phyloP scores from a whole-genome alignment of 176 grass and related monocot species.

The Pontederia crassipes region DNA sequence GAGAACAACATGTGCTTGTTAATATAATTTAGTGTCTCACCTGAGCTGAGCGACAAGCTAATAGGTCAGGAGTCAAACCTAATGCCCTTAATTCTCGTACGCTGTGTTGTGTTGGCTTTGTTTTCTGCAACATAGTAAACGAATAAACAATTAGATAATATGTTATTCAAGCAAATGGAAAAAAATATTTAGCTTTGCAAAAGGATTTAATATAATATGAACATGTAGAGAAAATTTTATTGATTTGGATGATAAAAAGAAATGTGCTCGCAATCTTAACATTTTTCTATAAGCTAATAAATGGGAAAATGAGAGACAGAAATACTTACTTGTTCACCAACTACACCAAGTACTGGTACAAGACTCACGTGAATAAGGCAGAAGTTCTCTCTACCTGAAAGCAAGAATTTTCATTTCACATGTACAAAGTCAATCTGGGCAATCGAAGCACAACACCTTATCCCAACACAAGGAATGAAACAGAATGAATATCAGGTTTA shows the following conservation, averaged over 20 bases:
- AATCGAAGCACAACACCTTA: too few relatives aligned
- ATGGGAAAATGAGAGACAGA: constrained; percentile 13
- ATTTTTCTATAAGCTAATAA: constrained; percentile 6
- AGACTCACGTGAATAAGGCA: constrained; percentile 98
- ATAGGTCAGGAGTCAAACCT: constrained; percentile 90
- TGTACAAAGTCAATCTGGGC: neutral
- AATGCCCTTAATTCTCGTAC: constrained; percentile 88
- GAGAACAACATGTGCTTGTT: neutral
- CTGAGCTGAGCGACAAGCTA: constrained; percentile 89
- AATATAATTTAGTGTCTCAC: constrained; percentile 26
- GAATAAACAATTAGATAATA: neutral
- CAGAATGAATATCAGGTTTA: too few relatives aligned
- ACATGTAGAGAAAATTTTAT: neutral
- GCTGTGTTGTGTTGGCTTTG: constrained; percentile 97
- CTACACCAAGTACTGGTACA: constrained; percentile 86
- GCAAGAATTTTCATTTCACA: constrained; percentile 8
- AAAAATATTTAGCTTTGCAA: constrained; percentile 2
- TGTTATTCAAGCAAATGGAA: neutral
- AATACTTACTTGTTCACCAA: constrained; percentile 94
- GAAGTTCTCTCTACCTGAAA: constrained; percentile 89
- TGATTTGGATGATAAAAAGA: constrained; percentile 1
- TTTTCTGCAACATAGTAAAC: constrained; percentile 60
- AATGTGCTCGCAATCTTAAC: neutral
- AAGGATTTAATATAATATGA: constrained; percentile 1
- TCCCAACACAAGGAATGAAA: too few relatives aligned